These are phyloP conservation scores for Tardiomyces blankii DNA, from an alignment of 1,139 yeast species.

Conservation along the genomic window DNA sequence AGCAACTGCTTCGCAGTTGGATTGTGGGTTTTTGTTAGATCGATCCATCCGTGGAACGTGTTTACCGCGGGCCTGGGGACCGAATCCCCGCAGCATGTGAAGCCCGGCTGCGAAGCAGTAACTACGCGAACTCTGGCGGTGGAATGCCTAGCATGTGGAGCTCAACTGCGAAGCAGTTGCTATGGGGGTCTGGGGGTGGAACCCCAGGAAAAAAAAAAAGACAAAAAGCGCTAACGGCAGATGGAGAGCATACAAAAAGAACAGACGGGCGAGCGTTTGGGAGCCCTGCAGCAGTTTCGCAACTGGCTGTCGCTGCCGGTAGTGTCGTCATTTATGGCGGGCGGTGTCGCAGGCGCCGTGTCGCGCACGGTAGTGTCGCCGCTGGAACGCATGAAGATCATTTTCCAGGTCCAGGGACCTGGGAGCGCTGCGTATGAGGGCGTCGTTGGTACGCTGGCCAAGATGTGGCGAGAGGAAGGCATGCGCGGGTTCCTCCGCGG, in stretches of 20 bases:
- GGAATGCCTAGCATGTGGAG: too few species aligned
- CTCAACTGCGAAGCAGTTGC: too few species aligned
- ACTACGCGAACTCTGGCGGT: too few species aligned
- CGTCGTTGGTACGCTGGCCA: constrained; percentile 58
- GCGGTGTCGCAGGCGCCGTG: constrained; percentile 85
- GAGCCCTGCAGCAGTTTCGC: background rate
- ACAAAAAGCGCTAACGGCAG: background rate
- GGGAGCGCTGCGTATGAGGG: constrained; percentile 54
- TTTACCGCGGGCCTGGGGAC: too few species aligned
- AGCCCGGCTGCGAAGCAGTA: too few species aligned
- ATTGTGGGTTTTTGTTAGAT: too few species aligned
- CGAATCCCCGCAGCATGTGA: too few species aligned
- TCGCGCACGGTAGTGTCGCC: constrained; percentile 93
- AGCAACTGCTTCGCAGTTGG: too few species aligned
- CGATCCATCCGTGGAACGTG: too few species aligned
- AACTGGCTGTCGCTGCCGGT: constrained; percentile 23
- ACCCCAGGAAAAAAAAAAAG: too few species aligned
- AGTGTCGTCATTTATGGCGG: constrained; percentile 54
- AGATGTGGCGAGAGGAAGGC: constrained; percentile 86
- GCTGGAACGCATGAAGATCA: constrained; percentile 84
- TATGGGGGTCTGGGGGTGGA: too few species aligned
- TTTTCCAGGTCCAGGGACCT: constrained; percentile 82
- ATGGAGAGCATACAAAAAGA: background rate
- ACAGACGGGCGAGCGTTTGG: background rate
- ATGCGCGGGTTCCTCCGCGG: constrained; percentile 83